phyloP scores from a whole-genome alignment of 2,329 filamentous ascomycete genomes.

The Ceratocystis cubensis region DNA sequence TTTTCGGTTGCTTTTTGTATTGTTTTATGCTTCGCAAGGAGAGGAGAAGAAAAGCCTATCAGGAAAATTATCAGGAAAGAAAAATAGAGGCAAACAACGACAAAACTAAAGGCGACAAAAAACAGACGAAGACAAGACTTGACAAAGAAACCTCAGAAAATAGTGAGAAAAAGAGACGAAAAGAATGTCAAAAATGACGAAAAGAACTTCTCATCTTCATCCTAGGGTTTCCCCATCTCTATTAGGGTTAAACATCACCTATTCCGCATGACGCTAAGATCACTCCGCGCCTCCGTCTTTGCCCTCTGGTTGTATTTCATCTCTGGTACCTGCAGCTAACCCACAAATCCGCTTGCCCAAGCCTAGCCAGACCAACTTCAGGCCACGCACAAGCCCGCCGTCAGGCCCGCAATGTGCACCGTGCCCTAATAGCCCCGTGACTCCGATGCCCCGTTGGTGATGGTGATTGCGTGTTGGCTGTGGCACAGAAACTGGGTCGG shows the following conservation, averaged over 20 bases:
- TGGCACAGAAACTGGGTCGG: neutral
- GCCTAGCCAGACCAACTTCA: too few relatives aligned
- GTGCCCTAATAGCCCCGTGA: neutral
- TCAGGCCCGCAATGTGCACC: neutral
- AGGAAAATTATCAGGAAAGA: neutral
- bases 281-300: neutral
- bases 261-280: neutral
- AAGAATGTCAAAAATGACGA: neutral
- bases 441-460: neutral
- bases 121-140: too few relatives aligned
- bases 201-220: neutral
- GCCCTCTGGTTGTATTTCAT: too few relatives aligned
- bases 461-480: too few relatives aligned
- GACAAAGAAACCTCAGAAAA: too few relatives aligned
- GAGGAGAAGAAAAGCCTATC: neutral
- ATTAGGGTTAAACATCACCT: neutral
- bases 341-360: too few relatives aligned
- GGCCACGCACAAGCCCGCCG: too few relatives aligned
- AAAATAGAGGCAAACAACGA: too few relatives aligned
- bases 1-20: too few relatives aligned
- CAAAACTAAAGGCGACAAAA: too few relatives aligned
- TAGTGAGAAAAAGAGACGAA: neutral
- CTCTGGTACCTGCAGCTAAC: too few relatives aligned
- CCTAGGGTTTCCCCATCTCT: neutral
- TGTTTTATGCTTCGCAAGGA: neutral